These are phyloP conservation scores for Phaeodactylum tricornutum DNA, from an alignment of 108 stramenopile species.

Conservation along the genomic window DNA sequence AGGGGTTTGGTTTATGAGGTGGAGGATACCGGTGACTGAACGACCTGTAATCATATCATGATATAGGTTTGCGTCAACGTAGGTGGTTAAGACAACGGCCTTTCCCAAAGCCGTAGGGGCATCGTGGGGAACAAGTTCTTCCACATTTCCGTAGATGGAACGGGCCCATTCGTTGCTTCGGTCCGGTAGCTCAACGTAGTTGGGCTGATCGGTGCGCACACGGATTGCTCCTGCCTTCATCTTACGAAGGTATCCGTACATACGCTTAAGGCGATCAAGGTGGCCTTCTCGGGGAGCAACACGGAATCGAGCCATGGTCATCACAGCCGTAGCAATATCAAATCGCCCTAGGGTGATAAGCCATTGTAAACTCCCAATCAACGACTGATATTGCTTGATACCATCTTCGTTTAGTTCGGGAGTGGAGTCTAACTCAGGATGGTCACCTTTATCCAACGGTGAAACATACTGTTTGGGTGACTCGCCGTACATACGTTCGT, in stretches of 20 bases:
- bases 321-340: conserved; percentile 18
- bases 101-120: conserved; percentile 8
- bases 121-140: conserved; percentile 5
- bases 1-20: conserved; percentile 8
- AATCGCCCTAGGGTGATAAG: conserved; percentile 9
- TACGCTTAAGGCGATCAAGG: conserved; percentile 13
- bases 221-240: conserved; percentile 4
- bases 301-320: conserved; percentile 14
- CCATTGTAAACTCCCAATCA: conserved; percentile 22
- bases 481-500: conserved; percentile 17
- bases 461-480: conserved; percentile 8
- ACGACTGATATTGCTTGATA: conserved; percentile 9
- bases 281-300: conserved; percentile 22
- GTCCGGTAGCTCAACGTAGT: not conserved
- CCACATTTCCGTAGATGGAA: conserved; percentile 5
- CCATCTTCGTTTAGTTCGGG: not conserved
- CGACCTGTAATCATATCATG: conserved; percentile 8
- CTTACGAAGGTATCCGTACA: conserved; percentile 23
- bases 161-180: conserved; percentile 1
- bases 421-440: conserved; percentile 15
- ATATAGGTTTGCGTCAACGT: conserved; percentile 15
- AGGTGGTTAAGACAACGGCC: conserved; percentile 2
- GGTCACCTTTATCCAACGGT: conserved; percentile 14
- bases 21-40: conserved; percentile 10
- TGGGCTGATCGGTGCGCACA: not conserved